Evolutionary conservation across 2,329 filamentous ascomycete genomes (phyloP).

Genomic region (Sporothrix globosa): DNA sequence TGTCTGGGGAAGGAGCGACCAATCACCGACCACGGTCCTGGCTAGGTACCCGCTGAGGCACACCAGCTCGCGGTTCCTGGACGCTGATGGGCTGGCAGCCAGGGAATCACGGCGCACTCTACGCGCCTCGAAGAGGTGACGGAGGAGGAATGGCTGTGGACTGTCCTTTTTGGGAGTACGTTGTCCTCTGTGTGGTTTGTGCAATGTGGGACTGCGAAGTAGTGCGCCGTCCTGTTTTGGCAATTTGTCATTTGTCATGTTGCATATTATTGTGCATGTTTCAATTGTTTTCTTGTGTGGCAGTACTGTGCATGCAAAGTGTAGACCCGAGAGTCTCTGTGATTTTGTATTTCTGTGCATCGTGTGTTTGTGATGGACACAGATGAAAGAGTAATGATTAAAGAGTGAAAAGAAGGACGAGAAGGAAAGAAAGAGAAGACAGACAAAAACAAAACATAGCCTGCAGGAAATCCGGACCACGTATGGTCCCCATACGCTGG

Average conservation of each 20-base stretch:
- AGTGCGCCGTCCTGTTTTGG: background rate
- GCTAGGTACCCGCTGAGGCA: constrained; percentile 1
- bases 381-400: background rate
- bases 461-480: constrained; percentile 27
- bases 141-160: background rate
- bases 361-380: background rate
- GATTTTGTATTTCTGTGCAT: constrained; percentile 10
- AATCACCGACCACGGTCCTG: background rate
- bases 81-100: constrained; percentile 25
- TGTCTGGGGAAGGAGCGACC: background rate
- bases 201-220: background rate
- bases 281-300: background rate
- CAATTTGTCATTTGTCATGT: background rate
- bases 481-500: constrained; percentile 33
- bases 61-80: background rate
- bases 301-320: constrained; percentile 9
- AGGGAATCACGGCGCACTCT: constrained; percentile 25
- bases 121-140: constrained; percentile 4
- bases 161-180: background rate
- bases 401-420: constrained; percentile 4
- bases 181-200: background rate
- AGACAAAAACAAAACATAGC: constrained; percentile 1
- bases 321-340: constrained; percentile 16
- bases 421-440: background rate
- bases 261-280: too few species aligned